These are phyloP conservation scores for Backusella mclennaniae DNA, from an alignment of 192 early-diverging fungal species.

Conservation along the genomic window DNA sequence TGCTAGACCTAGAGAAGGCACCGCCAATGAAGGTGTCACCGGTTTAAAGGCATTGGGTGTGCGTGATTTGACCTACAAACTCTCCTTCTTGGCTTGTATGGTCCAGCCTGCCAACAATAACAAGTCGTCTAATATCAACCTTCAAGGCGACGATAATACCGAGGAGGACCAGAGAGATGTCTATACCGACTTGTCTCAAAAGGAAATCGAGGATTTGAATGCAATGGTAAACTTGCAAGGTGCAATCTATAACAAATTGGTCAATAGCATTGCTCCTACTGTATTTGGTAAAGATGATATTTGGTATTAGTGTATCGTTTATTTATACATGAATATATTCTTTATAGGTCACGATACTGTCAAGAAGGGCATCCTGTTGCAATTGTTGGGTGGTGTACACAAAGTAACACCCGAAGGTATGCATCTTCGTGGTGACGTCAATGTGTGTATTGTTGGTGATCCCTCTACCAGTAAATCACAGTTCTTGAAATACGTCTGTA, in stretches of 20 bases:
- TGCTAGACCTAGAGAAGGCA: constrained; percentile 52
- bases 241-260: constrained; percentile 74
- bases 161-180: constrained; percentile 64
- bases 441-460: constrained; percentile 96
- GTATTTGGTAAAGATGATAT: constrained; percentile 68
- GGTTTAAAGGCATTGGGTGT: constrained; percentile 87
- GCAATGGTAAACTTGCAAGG: constrained; percentile 62
- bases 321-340: background rate
- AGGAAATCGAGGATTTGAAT: constrained; percentile 76
- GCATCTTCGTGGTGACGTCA: constrained; percentile 94
- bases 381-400: constrained; percentile 95
- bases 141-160: constrained; percentile 59
- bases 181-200: constrained; percentile 60
- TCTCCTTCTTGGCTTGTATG: constrained; percentile 86
- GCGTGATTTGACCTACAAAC: constrained; percentile 89
- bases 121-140: constrained; percentile 29
- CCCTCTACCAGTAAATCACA: constrained; percentile 95
- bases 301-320: background rate
- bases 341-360: constrained; percentile 81
- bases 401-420: constrained; percentile 92
- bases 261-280: constrained; percentile 82
- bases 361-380: constrained; percentile 93
- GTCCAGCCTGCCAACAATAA: constrained; percentile 63
- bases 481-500: constrained; percentile 88
- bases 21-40: constrained; percentile 73